Base-by-base conservation (phyloP, 805 yeast genomes). In the Teunomyces tritomae region DNA sequence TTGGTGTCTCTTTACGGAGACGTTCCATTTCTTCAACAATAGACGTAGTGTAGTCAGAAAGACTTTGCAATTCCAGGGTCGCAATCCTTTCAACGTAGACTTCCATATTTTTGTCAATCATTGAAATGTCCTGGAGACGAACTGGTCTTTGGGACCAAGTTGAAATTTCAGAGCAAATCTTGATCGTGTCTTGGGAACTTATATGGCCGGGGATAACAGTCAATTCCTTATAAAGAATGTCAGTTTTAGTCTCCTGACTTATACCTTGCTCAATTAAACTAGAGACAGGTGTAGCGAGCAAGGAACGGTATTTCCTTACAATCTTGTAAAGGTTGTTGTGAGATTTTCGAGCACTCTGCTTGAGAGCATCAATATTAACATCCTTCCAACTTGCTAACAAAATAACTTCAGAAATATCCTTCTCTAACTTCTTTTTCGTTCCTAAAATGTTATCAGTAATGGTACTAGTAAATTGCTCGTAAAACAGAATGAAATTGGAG, bases 321-420 rank as follows among this genome's bases (percentile, higher is more conserved):
- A 87, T 63, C 65, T 90, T 94, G 79, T 85, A 92, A 45, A 94
- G 80, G 56, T 77, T 82, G 53, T 82, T 81, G 61, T 95, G 99
- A 0, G 97, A 90, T 42, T 86, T 80, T 53, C 89, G 83, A 5
- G 99, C 94, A 66, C 97, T 89, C 66, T 91, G 97, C 56, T 89
- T 90, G 58, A 94, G 75, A 0, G 99, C 96, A 60, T 87, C 95
- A 39, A 90, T 81, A 59, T 94, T 95, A 9, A 90, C 91, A 68
- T 94, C 99, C 57, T 91, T 90, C 98, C 98, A 95, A 58, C 96
- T 88, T 1, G 99, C 97, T 11, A 94, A 73, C 39, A 89, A 68
- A 37, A 94, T 89, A 3, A 90, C 84, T 49, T 94, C 99, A 30
- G 82, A 76, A 8, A 94, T 79, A 43, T 89, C 89, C 60, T 91